These are phyloP conservation scores for Saxispiralis lemnorum DNA, from an alignment of 495 filamentous ascomycete species.

Conservation along the genomic window DNA sequence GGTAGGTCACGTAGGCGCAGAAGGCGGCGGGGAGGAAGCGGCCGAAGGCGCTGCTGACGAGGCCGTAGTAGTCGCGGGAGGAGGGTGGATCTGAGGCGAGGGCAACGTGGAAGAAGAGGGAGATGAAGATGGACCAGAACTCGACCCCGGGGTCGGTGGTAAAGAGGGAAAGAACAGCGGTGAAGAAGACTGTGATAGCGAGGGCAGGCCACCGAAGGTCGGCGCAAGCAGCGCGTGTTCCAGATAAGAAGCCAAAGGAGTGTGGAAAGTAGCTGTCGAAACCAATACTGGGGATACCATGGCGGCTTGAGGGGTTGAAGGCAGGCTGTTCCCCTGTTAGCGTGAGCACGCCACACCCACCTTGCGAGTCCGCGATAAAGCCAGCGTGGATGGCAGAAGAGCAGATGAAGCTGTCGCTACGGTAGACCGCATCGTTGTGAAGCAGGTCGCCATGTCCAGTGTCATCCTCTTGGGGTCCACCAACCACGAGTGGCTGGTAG, in stretches of 20 bases:
- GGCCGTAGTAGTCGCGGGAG: slow-evolving; percentile 26
- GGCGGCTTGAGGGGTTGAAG: slow-evolving; percentile 19
- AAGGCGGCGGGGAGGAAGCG: slow-evolving; percentile 28
- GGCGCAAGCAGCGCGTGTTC: slow-evolving; percentile 21
- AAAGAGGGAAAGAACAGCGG: slow-evolving; percentile 24
- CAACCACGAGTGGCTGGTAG: slow-evolving; percentile 25
- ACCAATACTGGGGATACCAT: slow-evolving; percentile 21
- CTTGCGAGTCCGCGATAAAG: slow-evolving; percentile 22
- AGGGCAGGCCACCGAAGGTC: slow-evolving; percentile 29
- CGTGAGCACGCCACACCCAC: slow-evolving; percentile 26
- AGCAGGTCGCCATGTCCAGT: slow-evolving; percentile 14
- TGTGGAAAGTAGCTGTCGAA: slow-evolving; percentile 28
- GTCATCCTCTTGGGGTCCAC: slow-evolving; percentile 20
- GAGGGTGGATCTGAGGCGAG: slow-evolving; percentile 27
- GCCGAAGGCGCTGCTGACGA: slow-evolving; percentile 24
- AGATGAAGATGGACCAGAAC: slow-evolving; percentile 23
- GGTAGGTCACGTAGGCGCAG: slow-evolving; percentile 24
- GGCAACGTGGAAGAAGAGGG: slow-evolving; percentile 27
- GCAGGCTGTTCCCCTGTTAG: slow-evolving; percentile 22
- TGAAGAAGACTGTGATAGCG: slow-evolving; percentile 24
- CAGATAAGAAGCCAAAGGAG: slow-evolving; percentile 25
- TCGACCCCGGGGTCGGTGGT: slow-evolving; percentile 27
- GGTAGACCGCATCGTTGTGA: slow-evolving; percentile 19
- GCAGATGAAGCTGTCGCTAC: slow-evolving; percentile 29
- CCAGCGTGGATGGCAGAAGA: slow-evolving; percentile 27